Evolutionary conservation across 495 filamentous ascomycete genomes (phyloP), one percentile per base, ranked within the genome.

Genomic region (Trichoderma reesei): DNA sequence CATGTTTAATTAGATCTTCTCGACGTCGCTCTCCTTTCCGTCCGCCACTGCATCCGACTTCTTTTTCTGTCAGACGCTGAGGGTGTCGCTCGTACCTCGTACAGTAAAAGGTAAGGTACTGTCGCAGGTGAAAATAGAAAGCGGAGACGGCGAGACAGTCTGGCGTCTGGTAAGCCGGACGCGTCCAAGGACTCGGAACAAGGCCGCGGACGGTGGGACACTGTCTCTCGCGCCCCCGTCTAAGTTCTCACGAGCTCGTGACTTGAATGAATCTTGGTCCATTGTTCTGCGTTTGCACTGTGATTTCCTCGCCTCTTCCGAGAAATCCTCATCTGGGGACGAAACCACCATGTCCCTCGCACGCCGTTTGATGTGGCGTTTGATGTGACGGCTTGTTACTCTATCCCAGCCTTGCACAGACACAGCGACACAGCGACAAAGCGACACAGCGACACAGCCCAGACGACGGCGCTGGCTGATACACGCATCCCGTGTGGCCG

Each of bases 191-290:
- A 56, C 26, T 56, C 14, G 51, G 13, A 14, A 5, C 51, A 56
- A 34, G 51, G 26, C 51, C 51, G 51, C 51, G 51, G 51, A 56
- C 26, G 31, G 14, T 8, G 46, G 46, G 46, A 31, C 46, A 54
- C 26, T 56, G 16, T 56, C 5, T 56, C 51, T 56, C 26, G 48
- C 18, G 48, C 11, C 48, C 18, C 8, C 5, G 9, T 56, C 51
- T 26, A 26, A 10, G 33, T 56, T 56, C 51, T 56, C 31, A 56
- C 51, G 51, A 56, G 51, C 51, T 56, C 31, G 51, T 56, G 51
- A 56, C 34, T 56, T 26, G 26, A 26, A 26, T 26, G 26, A 26
- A 1, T 0, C 26, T 26, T 26, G 26, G 26, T 26, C 26, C 26
- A 26, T 26, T 26, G 26, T 26, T 26, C 26, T 26, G 26, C 1